phyloP scores from a whole-genome alignment of 345 rosid genomes.

The Populus euphratica region DNA sequence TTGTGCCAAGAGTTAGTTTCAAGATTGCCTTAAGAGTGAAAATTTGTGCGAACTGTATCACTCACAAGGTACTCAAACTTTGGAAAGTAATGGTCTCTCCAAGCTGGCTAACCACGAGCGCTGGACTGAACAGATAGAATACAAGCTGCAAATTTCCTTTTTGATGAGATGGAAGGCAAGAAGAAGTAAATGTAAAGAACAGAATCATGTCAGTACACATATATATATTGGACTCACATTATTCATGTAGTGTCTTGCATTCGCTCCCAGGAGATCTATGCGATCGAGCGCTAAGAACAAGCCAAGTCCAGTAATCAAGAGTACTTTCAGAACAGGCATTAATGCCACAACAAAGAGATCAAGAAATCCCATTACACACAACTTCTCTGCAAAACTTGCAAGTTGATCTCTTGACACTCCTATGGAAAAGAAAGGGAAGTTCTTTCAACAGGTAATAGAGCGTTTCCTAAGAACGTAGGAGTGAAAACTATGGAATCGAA shows the following conservation, averaged over 20 bases:
- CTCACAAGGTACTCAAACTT: neutral
- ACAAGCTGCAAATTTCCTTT: neutral
- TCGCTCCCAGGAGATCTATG: neutral
- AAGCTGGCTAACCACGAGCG: conserved; percentile 40
- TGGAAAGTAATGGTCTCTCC: neutral
- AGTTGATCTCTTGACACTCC: no score
- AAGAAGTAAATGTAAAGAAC: neutral
- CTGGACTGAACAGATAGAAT: neutral
- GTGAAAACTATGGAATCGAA: no score
- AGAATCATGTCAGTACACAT: neutral
- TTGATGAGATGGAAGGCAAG: neutral
- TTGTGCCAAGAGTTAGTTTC: no score
- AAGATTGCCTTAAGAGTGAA: conserved; percentile 3
- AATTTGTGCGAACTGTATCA: conserved; percentile 34
- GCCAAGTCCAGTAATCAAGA: neutral
- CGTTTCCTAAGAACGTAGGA: no score
- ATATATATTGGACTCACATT: neutral
- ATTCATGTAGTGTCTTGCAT: neutral
- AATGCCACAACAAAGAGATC: neutral
- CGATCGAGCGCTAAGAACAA: neutral
- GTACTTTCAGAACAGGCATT: neutral
- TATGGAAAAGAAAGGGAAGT: no score
- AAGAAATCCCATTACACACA: neutral
- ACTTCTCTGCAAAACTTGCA: no score
- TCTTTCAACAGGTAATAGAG: no score